Conservation (phyloP, 768 basidiomycete genomes). For the Piloderma croceum region DNA sequence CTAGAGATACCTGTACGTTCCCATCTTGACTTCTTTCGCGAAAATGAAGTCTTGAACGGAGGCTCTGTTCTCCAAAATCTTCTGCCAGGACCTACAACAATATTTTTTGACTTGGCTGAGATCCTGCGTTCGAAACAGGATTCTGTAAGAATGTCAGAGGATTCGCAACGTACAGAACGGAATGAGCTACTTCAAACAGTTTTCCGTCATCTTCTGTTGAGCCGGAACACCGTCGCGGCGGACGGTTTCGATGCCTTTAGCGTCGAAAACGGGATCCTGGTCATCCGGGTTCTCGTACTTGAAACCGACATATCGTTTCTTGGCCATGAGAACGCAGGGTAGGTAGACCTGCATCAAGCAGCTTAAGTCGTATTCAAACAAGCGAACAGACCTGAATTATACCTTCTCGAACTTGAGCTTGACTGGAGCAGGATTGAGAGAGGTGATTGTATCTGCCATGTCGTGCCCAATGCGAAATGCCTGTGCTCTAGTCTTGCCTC, state of each 20-base stretch:
- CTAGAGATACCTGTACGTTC: conserved; percentile 76
- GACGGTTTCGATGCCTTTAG: conserved; percentile 97
- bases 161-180: conserved; percentile 12
- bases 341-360: conserved; percentile 76
- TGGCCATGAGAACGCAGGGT: conserved; percentile 92
- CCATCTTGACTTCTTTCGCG: conserved; percentile 89
- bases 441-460: conserved; percentile 84
- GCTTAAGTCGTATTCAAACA: not conserved
- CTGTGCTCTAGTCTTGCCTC: conserved; percentile 86
- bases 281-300: conserved; percentile 88
- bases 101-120: conserved; percentile 86
- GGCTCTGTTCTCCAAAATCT: conserved; percentile 72
- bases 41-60: conserved; percentile 93
- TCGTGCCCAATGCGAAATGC: conserved; percentile 92
- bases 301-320: conserved; percentile 98
- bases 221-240: conserved; percentile 88
- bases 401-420: conserved; percentile 99
- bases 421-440: conserved; percentile 81
- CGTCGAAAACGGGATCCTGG: conserved; percentile 76
- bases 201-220: conserved; percentile 89
- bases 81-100: conserved; percentile 78
- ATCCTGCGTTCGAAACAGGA: conserved; percentile 86
- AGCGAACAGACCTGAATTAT: conserved; percentile 5
- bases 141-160: conserved; percentile 39
- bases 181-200: conserved; percentile 85